These are phyloP conservation scores for Eucalyptus albens DNA, from an alignment of 345 rosid species.

Conservation along the genomic window DNA sequence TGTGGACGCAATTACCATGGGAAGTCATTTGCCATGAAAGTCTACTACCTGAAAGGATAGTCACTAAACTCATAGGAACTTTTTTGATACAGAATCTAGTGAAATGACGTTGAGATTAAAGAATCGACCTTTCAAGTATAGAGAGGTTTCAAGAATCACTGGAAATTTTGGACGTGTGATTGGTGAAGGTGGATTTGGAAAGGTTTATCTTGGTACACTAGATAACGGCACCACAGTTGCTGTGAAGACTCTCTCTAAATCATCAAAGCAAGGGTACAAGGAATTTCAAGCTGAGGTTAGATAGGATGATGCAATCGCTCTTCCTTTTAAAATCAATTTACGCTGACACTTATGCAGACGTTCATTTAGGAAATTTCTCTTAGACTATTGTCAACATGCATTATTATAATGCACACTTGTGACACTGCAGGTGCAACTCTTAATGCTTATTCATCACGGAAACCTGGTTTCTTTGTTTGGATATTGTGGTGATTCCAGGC, in stretches of 20 bases:
- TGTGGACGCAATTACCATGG: too few relatives aligned
- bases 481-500: constrained; percentile 4
- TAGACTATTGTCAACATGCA: background rate
- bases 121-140: background rate
- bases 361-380: background rate
- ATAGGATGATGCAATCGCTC: background rate
- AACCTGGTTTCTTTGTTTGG: constrained; percentile 13
- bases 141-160: constrained; percentile 3
- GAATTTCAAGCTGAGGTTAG: constrained; percentile 18
- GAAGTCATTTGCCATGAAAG: too few relatives aligned
- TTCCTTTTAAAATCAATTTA: background rate
- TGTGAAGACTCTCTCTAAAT: constrained; percentile 7
- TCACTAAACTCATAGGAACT: background rate
- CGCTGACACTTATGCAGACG: fast-evolving
- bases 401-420: background rate
- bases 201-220: constrained; percentile 9
- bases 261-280: constrained; percentile 12
- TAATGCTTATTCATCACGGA: constrained; percentile 10
- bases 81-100: background rate
- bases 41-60: too few relatives aligned
- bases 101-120: background rate
- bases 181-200: constrained; percentile 17
- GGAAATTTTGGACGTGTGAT: background rate
- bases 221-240: constrained; percentile 5
- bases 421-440: constrained; percentile 1